Conservation (phyloP, 805 yeast species). For the Cyberlindnera nakhonratchasimensis region DNA sequence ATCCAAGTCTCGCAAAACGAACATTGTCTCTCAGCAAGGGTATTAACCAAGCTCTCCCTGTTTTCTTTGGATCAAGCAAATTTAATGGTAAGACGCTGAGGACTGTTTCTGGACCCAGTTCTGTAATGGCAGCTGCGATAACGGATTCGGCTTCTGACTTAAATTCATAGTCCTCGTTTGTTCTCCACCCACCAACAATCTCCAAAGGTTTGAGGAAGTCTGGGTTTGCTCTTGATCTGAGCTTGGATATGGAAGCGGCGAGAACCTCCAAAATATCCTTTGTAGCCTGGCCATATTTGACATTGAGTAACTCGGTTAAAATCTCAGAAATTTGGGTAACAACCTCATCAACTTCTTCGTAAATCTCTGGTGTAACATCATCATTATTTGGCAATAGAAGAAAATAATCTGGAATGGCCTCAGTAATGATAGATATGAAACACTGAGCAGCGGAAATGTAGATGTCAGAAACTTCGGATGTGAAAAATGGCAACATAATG, state of each 20-base stretch:
- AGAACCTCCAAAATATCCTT: constrained; percentile 69
- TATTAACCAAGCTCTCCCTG: constrained; percentile 95
- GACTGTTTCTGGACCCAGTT: constrained; percentile 85
- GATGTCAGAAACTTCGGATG: constrained; percentile 62
- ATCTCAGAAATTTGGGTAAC: constrained; percentile 50
- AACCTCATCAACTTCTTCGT: constrained; percentile 52
- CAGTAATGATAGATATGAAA: constrained; percentile 69
- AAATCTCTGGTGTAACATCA: constrained; percentile 42
- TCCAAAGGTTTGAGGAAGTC: constrained; percentile 63
- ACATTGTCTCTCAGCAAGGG: constrained; percentile 89
- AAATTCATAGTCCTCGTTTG: constrained; percentile 63
- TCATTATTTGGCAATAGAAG: constrained; percentile 47
- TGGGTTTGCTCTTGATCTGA: constrained; percentile 66
- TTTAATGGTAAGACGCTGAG: constrained; percentile 75
- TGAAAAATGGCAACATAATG: constrained; percentile 59
- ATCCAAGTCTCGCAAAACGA: constrained; percentile 62
- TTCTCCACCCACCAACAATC: constrained; percentile 81
- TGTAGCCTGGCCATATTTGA: constrained; percentile 74
- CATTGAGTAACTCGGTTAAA: constrained; percentile 58
- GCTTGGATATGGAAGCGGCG: constrained; percentile 55
- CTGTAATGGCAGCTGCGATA: constrained; percentile 71
- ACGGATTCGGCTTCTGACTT: constrained; percentile 78
- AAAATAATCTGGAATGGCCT: constrained; percentile 58
- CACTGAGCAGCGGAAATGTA: constrained; percentile 82
- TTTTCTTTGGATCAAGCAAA: constrained; percentile 48